phyloP scores from a whole-genome alignment of 768 basidiomycete genomes.

The Naganishia vishniacii region DNA sequence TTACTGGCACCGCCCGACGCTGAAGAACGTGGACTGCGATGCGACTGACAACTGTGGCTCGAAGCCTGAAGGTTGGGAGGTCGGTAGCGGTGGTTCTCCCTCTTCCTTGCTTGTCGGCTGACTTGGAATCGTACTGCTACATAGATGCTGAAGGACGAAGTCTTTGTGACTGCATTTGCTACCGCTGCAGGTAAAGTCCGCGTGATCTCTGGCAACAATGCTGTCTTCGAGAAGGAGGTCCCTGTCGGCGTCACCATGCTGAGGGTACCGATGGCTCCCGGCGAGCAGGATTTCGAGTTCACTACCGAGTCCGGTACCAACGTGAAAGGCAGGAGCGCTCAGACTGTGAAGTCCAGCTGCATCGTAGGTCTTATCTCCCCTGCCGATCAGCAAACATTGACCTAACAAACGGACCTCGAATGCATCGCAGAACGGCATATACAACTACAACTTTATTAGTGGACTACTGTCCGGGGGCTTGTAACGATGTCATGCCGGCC shows the following conservation, averaged over 20 bases:
- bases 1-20: conserved; percentile 46
- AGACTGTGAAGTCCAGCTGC: neutral
- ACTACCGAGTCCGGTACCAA: conserved; percentile 19
- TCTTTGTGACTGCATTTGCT: conserved; percentile 46
- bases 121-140: neutral
- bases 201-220: conserved; percentile 41
- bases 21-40: conserved; percentile 44
- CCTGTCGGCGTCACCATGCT: conserved; percentile 39
- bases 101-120: neutral
- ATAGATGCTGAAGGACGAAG: conserved; percentile 35
- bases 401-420: neutral
- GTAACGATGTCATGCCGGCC: too few relatives aligned
- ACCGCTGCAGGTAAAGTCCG: conserved; percentile 37
- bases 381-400: neutral
- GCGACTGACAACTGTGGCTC: conserved; percentile 41
- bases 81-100: conserved; percentile 19
- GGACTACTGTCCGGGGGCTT: neutral
- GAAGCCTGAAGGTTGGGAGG: conserved; percentile 44
- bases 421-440: neutral
- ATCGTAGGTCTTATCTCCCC: neutral
- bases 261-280: conserved; percentile 41
- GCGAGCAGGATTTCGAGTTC: conserved; percentile 41
- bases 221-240: conserved; percentile 32
- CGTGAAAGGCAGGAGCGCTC: neutral
- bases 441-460: conserved; percentile 13